Conservation (phyloP, 75 land plant genomes). For the Adiantum capillusveneris region DNA sequence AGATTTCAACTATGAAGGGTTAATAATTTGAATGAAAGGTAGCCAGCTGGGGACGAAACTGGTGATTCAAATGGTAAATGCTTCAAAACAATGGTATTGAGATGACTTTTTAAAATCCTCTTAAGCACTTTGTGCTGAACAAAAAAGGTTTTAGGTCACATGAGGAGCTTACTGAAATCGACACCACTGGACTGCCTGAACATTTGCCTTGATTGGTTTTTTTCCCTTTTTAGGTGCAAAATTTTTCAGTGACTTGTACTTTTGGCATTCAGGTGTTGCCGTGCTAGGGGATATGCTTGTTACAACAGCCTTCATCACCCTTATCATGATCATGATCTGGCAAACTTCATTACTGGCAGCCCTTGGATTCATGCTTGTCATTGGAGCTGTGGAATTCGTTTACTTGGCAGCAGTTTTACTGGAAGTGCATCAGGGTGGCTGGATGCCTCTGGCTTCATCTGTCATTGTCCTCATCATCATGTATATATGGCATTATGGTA, state of each 20-base stretch:
- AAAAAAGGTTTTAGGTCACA: too few relatives aligned
- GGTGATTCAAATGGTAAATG: too few relatives aligned
- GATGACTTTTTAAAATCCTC: too few relatives aligned
- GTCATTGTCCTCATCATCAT: slow-evolving; percentile 55
- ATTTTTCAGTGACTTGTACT: not conserved
- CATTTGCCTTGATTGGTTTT: too few relatives aligned
- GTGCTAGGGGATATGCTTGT: slow-evolving; percentile 92
- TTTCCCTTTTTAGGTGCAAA: too few relatives aligned
- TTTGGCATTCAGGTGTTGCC: slow-evolving; percentile 64
- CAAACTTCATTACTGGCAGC: slow-evolving; percentile 66
- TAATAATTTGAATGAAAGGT: too few relatives aligned
- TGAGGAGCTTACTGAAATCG: too few relatives aligned
- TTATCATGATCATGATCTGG: slow-evolving; percentile 96
- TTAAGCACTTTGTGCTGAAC: too few relatives aligned
- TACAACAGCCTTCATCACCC: slow-evolving; percentile 68
- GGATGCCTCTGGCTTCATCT: slow-evolving; percentile 91
- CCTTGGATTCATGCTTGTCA: slow-evolving; percentile 55
- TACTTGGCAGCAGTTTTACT: slow-evolving; percentile 77
- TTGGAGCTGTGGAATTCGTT: slow-evolving; percentile 65
- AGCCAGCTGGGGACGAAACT: too few relatives aligned
- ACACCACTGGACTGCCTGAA: too few relatives aligned
- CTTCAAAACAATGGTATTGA: too few relatives aligned
- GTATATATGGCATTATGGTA: slow-evolving; percentile 98
- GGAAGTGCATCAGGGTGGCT: slow-evolving; percentile 79
- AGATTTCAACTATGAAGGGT: too few relatives aligned